Evolutionary conservation across 2,329 filamentous ascomycete species (phyloP), one percentile per base, ranked within the genome.

Genomic region (Aureobasidium sp.): DNA sequence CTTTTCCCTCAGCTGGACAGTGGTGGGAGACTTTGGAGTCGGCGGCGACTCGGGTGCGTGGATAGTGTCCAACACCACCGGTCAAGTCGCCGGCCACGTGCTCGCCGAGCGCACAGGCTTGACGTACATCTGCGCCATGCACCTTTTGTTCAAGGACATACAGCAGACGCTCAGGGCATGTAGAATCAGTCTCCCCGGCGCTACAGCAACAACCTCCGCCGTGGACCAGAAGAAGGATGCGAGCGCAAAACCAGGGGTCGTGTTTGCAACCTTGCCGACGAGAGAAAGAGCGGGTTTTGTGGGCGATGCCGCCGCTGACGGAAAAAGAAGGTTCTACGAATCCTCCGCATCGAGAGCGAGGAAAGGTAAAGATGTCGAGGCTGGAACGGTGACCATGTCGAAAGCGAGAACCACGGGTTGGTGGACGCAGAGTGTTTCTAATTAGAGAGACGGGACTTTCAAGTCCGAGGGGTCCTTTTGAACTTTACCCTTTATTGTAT

Each of bases 51-150:
- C 88, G 7, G 93, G 93, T 4, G 93, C 93, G 0, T 97, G 93
- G 93, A 84, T 97, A 4, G 85, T 96, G 17, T 89, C 93, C 66
- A 87, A 89, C 61, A 80, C 81, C 6, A 80, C 85, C n/a, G 90
- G 90, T 1, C 83, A 85, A 38, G 84, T 96, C 3, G 94, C 90
- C 66, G 93, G 93, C 0, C 93, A 96, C 68, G 89, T 97, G 0
- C 79, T 97, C 13, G 93, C 93, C 0, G 84, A 86, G 63, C 93
- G 89, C 69, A 61, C 62, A 13, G 84, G 84, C 43, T 86, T 90
- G 5, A 91, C 91, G 0, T 97, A 96, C 71, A 94, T 97, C 63
- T 94, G 90, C 63, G 93, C 93, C 0, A 97, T 97, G 93, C 89
- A 96, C 61, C 81, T 96, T 2, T 76, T 96, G 13, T 79, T 97